Base-by-base conservation (phyloP, 495 filamentous ascomycete genomes). In the Penicillium lagena region DNA sequence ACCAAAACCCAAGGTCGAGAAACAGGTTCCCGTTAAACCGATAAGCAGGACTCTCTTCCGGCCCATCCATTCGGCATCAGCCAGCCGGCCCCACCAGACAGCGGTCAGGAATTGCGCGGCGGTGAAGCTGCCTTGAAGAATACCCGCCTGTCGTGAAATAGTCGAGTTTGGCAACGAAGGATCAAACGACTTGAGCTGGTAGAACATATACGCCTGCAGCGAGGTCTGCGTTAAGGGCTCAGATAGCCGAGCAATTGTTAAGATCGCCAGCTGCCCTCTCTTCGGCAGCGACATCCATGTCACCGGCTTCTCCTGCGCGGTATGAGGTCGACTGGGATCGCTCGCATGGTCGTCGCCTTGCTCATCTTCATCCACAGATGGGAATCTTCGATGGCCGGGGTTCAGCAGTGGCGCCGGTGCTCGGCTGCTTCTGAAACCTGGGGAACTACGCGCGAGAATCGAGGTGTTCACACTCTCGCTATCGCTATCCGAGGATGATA, bases 141-240 rank as follows among this genome's bases (percentile, higher is more conserved):
- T 70, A 38, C 89, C 89, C 10, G 85, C 87, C 54, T 91, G 88
- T 9, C 73, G 72, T 0, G 88, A 82, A 54, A 93, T 89, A 2
- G 72, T 73, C 3, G 84, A 78, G 48, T 83, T 76, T 3, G 82
- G 71, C 15, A 86, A 66, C 13, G 64, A 75, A 7, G 77, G 77
- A 42, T 84, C 74, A 46, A 86, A 86, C 42, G 81, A 87, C 50
- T 73, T 78, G 4, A 87, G 70, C 60, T 85, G 81, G 51, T 85
- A 86, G 54, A 85, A 86, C 72, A 90, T 75, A 59, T 88, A 90
- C 51, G 72, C 73, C 55, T 86, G 82, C 38, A 93, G 64, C 37
- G 81, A 86, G 1, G 84, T 89, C 56, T 90, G 85, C 1, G 86
- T 80, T 11, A 93, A 68, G 4, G 87, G 87, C 55, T 93, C 87